These are phyloP conservation scores for Heritiera fomes DNA, from an alignment of 345 rosid genomes.

Conservation along the genomic window DNA sequence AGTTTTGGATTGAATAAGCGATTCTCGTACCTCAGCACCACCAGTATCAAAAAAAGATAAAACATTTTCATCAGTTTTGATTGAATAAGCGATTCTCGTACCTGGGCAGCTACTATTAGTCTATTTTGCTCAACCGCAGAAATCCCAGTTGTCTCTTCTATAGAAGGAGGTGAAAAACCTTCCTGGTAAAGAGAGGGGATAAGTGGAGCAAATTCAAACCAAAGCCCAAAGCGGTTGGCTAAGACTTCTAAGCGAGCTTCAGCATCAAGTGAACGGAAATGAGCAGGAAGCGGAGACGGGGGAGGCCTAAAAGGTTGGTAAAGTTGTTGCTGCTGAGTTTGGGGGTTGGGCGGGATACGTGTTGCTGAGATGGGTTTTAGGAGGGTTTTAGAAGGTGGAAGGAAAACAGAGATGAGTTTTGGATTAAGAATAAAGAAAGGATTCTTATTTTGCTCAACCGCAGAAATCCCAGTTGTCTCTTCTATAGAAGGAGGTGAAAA, in stretches of 20 bases:
- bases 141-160: slow-evolving; percentile 80
- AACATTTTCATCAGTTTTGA: too few relatives aligned
- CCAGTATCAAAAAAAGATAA: too few relatives aligned
- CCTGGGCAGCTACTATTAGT: slow-evolving; percentile 74
- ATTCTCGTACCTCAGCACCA: too few relatives aligned
- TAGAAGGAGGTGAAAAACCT: slow-evolving; percentile 67
- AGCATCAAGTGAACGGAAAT: slow-evolving; percentile 66
- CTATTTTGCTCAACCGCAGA: slow-evolving; percentile 84
- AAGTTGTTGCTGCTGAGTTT: too few relatives aligned
- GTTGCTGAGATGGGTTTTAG: slow-evolving; percentile 30
- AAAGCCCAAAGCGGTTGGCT: slow-evolving; percentile 69
- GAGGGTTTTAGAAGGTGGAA: background rate
- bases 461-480: slow-evolving; percentile 73
- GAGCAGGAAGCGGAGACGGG: too few relatives aligned
- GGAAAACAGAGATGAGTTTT: slow-evolving; percentile 11
- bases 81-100: slow-evolving; percentile 65
- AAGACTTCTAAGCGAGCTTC: slow-evolving; percentile 68
- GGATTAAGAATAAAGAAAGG: slow-evolving; percentile 1
- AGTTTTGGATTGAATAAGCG: too few relatives aligned
- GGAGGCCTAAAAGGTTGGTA: too few relatives aligned
- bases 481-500: slow-evolving; percentile 69
- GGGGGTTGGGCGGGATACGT: slow-evolving; percentile 38
- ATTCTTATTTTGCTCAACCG: slow-evolving; percentile 67
- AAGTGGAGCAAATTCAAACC: slow-evolving; percentile 88
- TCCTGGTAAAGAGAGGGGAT: slow-evolving; percentile 70